Base-by-base conservation (phyloP, 257 asterid species). In the Penstemon davidsonii region DNA sequence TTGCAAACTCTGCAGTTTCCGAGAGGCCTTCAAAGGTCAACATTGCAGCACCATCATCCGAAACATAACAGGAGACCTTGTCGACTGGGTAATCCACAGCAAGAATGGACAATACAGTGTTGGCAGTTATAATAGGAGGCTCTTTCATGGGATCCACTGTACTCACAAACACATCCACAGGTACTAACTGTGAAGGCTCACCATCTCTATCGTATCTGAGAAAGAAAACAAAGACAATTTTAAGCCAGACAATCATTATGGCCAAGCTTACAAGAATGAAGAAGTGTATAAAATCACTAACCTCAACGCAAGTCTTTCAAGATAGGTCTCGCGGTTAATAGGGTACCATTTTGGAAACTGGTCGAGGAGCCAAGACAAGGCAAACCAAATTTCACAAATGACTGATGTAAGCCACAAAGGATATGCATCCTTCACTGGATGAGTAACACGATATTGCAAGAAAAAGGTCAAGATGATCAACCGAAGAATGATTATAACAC, bases 11-110 rank as follows among this genome's bases (percentile, higher is more conserved):
- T 5, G 94, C 86, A 3, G 90, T 87, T 78, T 84, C 94, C 49
- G 94, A 87, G 38, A 87, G 84, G 75, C 83, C 70, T 72, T 87
- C 94, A 44, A 87, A 87, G 37, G 90, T 84, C 75, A 87, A 79
- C 94, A 87, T 84, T 68, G 94, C 90, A 13, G 90, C 79, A 77
- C 94, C 94, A 75, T 87, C 94, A 62, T 87, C 94, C 18, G 94
- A 87, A 39, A 87, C 90, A 70, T 84, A 87, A 67, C 94, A 84
- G 0, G 92, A 82, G 73, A 86, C 86, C 69, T 86, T 86, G 75
- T 86, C 89, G 51, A 84, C 87, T 3, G 89, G 90, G 75, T 87
- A 87, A 75, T 87, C 94, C 75, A 87, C 94, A 13, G 87, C 69
- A 62, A 87, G 88, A 74, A 87, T 82, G 70, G 94, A 84, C 54